A percentile compares a stretch with the other conserved stretches of the same genome.
Evolutionary conservation across 352 stramenopile species (phyloP).

Genomic region (Phytophthora pisi): DNA sequence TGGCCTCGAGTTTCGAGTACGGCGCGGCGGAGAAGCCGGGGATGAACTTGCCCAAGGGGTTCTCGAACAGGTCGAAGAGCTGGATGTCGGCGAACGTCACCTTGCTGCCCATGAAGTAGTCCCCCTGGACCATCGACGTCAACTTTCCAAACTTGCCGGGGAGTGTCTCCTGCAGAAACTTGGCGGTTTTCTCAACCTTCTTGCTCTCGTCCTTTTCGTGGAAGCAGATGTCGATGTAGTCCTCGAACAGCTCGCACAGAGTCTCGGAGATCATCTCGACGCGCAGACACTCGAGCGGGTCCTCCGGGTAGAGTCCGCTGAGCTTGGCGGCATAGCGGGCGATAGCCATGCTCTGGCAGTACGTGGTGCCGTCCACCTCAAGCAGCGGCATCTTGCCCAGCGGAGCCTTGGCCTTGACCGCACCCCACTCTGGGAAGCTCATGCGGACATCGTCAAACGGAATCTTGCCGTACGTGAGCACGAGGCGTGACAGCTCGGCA

Average conservation of each 20-base stretch:
- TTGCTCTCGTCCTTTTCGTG: constrained; percentile 32
- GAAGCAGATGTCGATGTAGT: constrained; percentile 41
- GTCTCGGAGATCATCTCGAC: constrained; percentile 54
- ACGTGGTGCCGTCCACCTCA: constrained; percentile 52
- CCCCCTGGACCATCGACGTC: constrained; percentile 12
- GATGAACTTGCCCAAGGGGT: constrained; percentile 41
- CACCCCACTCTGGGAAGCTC: constrained; percentile 24
- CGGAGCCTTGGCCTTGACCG: constrained; percentile 47
- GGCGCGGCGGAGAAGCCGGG: constrained; percentile 31
- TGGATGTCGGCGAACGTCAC: constrained; percentile 53
- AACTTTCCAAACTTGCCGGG: constrained; percentile 31
- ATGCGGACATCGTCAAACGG: constrained; percentile 61
- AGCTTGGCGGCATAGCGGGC: constrained; percentile 59
- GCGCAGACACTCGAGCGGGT: constrained; percentile 42
- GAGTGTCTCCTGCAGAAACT: constrained; percentile 33
- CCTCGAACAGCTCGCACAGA: constrained; percentile 32
- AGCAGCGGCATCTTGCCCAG: constrained; percentile 58
- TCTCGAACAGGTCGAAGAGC: constrained; percentile 56
- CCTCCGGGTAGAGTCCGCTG: constrained; percentile 50
- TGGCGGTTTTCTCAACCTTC: constrained; percentile 48
- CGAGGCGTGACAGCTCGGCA: constrained; percentile 55
- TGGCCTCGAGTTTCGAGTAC: constrained; percentile 53
- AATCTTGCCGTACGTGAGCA: constrained; percentile 49
- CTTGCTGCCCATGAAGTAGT: constrained; percentile 49
- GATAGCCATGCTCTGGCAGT: constrained; percentile 63